These are phyloP conservation scores for Metrosideros polymorpha DNA, from an alignment of 441 rosid genomes.

Conservation along the genomic window DNA sequence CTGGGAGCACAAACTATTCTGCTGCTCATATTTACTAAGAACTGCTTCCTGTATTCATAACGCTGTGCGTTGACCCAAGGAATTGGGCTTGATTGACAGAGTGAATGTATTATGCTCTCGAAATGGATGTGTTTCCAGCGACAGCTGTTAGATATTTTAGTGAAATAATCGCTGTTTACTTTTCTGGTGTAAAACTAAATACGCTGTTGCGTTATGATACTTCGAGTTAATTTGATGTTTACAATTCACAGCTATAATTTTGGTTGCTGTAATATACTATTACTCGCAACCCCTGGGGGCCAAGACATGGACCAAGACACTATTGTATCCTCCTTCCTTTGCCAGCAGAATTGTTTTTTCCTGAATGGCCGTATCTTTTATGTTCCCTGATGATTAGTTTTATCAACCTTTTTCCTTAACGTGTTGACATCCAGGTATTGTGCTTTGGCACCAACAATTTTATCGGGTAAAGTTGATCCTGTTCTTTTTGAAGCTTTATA, in stretches of 20 bases:
- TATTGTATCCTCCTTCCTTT: conserved; percentile 57
- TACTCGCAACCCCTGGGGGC: conserved; percentile 51
- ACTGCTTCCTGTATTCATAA: neutral
- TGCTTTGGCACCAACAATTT: conserved; percentile 73
- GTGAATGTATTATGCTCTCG: neutral
- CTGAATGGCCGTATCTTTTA: neutral
- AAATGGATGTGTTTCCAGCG: neutral
- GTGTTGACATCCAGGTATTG: conserved; percentile 48
- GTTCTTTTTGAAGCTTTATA: conserved; percentile 83
- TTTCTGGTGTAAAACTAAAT: neutral
- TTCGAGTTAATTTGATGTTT: conserved; percentile 4
- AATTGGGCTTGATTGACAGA: neutral
- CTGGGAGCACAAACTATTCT: neutral
- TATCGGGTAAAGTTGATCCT: conserved; percentile 77
- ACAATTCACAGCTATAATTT: conserved; percentile 50
- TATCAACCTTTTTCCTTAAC: conserved; percentile 19
- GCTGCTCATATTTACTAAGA: neutral
- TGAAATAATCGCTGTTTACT: neutral
- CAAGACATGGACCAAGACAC: conserved; percentile 53
- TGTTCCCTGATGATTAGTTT: neutral
- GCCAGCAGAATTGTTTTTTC: neutral
- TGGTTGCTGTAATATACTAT: conserved; percentile 73
- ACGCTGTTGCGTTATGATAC: neutral
- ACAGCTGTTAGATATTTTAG: neutral
- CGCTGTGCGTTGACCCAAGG: neutral